phyloP scores from a whole-genome alignment of 2,329 filamentous ascomycete genomes.

The Xylaria sp. region DNA sequence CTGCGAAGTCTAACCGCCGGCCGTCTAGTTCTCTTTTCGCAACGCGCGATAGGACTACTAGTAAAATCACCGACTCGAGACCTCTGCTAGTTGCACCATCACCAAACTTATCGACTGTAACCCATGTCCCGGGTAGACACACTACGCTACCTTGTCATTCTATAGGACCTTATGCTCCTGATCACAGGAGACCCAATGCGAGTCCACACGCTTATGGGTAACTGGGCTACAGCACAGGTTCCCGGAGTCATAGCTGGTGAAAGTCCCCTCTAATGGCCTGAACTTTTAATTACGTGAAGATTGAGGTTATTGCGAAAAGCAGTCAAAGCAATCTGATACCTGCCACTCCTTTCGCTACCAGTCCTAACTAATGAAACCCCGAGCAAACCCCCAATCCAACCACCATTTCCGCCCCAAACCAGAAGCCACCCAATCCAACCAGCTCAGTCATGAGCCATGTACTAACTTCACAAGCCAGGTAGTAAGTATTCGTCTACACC shows the following conservation, averaged over 20 bases:
- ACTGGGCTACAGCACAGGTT: neutral
- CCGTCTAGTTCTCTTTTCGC: neutral
- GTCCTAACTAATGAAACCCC: neutral
- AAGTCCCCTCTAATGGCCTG: neutral
- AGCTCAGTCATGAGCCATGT: neutral
- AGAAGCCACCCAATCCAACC: no score
- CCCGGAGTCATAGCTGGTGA: neutral
- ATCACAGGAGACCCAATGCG: neutral
- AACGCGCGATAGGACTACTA: neutral
- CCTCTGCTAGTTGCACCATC: neutral
- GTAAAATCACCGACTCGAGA: neutral
- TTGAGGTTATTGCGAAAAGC: neutral
- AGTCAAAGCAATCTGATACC: neutral
- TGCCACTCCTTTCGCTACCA: neutral
- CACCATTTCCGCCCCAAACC: no score
- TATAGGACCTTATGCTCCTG: neutral
- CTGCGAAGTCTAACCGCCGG: neutral
- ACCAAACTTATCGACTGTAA: neutral
- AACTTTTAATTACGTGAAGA: neutral
- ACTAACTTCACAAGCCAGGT: no score
- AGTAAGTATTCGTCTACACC: neutral
- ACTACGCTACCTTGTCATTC: neutral
- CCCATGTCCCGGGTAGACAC: neutral
- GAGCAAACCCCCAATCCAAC: neutral
- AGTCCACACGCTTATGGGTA: neutral